Conservation (phyloP, 345 rosid species). For the Tarenaya hassleriana region DNA sequence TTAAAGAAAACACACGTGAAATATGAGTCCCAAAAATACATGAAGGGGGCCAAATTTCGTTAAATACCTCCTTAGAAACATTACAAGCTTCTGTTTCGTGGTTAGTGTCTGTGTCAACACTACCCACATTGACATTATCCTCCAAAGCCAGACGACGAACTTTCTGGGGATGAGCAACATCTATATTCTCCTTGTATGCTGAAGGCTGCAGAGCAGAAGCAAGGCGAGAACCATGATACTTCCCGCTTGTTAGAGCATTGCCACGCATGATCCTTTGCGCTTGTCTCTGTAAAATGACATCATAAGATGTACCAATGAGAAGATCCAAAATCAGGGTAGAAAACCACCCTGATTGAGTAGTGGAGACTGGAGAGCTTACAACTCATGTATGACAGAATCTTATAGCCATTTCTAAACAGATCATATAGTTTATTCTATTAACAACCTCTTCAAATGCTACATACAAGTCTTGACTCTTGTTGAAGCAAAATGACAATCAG, state of each 20-base stretch:
- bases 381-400: no score
- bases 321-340: constrained; percentile 13
- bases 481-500: constrained; percentile 4
- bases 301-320: constrained; percentile 14
- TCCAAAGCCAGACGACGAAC: constrained; percentile 44
- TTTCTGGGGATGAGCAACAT: constrained; percentile 35
- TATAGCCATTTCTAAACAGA: constrained; percentile 1
- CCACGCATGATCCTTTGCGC: constrained; percentile 60
- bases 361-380: constrained; percentile 8
- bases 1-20: constrained; percentile 18
- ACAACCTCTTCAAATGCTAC: background rate
- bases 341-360: constrained; percentile 3
- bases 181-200: constrained; percentile 37
- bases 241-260: constrained; percentile 49
- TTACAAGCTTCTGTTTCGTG: constrained; percentile 78
- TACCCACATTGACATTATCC: constrained; percentile 60
- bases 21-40: constrained; percentile 18
- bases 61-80: constrained; percentile 37
- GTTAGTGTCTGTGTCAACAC: constrained; percentile 66
- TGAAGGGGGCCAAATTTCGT: constrained; percentile 39
- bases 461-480: background rate
- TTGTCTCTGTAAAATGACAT: constrained; percentile 55
- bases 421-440: background rate
- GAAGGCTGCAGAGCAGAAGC: constrained; percentile 59
- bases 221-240: constrained; percentile 65